Percentiles rank a stretch among this genome's conserved stretches.
Evolutionary conservation across 176 grass and related monocot genomes (phyloP).

Genomic region (Alopecurus myosuroides): DNA sequence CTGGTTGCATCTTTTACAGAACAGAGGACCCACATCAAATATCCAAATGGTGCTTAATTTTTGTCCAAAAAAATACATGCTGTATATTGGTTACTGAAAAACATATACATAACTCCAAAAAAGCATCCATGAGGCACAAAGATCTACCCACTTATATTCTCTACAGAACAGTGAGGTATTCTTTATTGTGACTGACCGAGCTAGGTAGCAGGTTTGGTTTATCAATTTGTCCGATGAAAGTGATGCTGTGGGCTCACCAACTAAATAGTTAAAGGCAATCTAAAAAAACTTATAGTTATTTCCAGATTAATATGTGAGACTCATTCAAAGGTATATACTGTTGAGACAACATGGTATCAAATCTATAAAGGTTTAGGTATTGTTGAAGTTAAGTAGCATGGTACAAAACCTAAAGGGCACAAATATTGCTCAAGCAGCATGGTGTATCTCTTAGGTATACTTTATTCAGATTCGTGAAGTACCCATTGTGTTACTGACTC

Average conservation of each 20-base stretch:
- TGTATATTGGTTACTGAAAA: background rate
- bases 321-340: constrained; percentile 20
- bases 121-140: background rate
- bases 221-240: constrained; percentile 13
- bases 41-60: background rate
- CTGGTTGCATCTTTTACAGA: background rate
- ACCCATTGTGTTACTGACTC: background rate
- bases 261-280: background rate
- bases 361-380: background rate
- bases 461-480: constrained; percentile 4
- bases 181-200: background rate
- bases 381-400: constrained; percentile 1
- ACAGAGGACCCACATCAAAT: background rate
- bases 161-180: background rate
- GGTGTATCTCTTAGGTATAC: background rate
- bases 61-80: background rate
- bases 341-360: constrained; percentile 24
- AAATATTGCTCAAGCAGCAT: constrained; percentile 31
- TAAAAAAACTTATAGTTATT: background rate
- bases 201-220: background rate
- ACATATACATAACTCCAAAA: background rate
- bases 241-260: background rate
- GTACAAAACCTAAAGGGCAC: constrained; percentile 28
- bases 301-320: constrained; percentile 2
- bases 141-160: background rate